Evolutionary conservation across 345 rosid genomes (phyloP).

Genomic region (Kandelia obovata): DNA sequence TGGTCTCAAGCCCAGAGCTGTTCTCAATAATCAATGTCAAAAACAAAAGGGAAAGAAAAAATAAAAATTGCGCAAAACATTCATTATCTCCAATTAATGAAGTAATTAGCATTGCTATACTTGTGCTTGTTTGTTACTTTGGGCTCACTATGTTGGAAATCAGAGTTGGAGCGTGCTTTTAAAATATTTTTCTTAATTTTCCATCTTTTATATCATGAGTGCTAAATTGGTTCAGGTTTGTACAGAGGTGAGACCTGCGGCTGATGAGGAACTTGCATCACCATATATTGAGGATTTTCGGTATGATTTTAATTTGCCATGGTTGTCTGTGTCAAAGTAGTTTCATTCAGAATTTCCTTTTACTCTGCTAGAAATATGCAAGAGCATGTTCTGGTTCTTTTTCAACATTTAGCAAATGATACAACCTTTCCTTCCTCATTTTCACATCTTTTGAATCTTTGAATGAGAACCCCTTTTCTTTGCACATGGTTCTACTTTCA

Average conservation of each 20-base stretch:
- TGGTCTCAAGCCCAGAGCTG: no score
- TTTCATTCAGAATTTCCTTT: neutral
- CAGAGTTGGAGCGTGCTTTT: neutral
- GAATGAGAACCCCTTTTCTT: no score
- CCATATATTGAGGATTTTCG: slow-evolving; percentile 82
- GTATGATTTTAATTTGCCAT: slow-evolving; percentile 33
- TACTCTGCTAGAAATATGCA: neutral
- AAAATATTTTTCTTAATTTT: neutral
- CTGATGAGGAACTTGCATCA: slow-evolving; percentile 88
- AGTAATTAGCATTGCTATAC: neutral
- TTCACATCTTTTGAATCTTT: neutral
- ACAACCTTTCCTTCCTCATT: neutral
- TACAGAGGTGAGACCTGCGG: slow-evolving; percentile 83
- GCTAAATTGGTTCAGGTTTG: slow-evolving; percentile 81
- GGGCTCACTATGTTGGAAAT: neutral
- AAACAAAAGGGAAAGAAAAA: no score
- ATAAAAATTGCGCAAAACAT: no score
- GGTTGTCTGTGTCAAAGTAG: neutral
- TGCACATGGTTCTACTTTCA: no score
- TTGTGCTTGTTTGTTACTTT: neutral
- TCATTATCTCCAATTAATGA: neutral
- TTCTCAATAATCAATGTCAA: no score
- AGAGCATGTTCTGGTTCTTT: neutral
- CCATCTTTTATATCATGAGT: slow-evolving; percentile 29
- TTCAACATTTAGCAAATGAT: neutral